phyloP scores from a whole-genome alignment of 2,329 filamentous ascomycete genomes.

The Lasiodiplodia gonubiensis region DNA sequence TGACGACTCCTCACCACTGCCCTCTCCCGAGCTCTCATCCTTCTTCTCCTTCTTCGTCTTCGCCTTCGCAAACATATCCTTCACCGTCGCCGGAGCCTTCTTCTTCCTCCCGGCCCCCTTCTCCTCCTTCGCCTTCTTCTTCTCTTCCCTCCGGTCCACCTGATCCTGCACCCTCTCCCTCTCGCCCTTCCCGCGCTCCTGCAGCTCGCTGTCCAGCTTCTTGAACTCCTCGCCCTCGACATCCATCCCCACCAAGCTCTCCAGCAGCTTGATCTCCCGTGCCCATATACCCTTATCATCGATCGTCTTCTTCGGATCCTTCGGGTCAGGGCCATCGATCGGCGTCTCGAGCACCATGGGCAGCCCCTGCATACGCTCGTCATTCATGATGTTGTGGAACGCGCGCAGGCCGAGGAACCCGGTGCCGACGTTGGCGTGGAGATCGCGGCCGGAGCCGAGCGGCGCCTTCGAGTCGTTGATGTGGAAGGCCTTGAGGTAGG shows the following conservation, averaged over 20 bases:
- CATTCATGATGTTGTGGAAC: constrained; percentile 91
- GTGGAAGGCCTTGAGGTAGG: constrained; percentile 85
- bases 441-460: constrained; percentile 77
- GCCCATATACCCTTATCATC: constrained; percentile 90
- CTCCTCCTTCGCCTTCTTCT: constrained; percentile 58
- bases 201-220: constrained; percentile 67
- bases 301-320: constrained; percentile 62
- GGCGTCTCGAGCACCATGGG: constrained; percentile 98
- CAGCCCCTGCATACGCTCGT: constrained; percentile 73
- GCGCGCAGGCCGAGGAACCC: constrained; percentile 89
- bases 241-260: constrained; percentile 86
- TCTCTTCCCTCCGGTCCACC: constrained; percentile 74
- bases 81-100: constrained; percentile 54
- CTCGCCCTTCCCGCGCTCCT: constrained; percentile 71
- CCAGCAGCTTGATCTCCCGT: constrained; percentile 90
- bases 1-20: constrained; percentile 35
- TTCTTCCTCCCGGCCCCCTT: constrained; percentile 40
- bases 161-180: constrained; percentile 77
- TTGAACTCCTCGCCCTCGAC: constrained; percentile 74
- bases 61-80: constrained; percentile 53
- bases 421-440: constrained; percentile 96
- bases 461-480: constrained; percentile 96
- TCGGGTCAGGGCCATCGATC: constrained; percentile 71
- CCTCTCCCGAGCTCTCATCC: constrained; percentile 32
- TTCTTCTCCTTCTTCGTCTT: constrained; percentile 43